Conservation (phyloP, 2,329 filamentous ascomycete species). For the Dactylonectria macrodidyma region DNA sequence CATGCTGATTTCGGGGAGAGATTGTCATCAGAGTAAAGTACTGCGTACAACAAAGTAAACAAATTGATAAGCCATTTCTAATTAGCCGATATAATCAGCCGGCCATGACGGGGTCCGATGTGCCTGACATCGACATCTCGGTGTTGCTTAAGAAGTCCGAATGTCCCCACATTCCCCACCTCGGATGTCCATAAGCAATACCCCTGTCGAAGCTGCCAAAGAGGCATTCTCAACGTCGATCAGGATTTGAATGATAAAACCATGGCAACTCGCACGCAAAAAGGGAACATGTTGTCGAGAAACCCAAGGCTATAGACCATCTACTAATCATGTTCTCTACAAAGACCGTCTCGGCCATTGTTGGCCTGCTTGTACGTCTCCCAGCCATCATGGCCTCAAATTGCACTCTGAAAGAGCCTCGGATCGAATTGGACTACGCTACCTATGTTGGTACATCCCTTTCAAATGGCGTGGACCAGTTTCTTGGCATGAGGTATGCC, state of each 20-base stretch:
- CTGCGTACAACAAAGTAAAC: not conserved
- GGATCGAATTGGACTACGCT: slow-evolving; percentile 11
- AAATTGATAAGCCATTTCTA: not conserved
- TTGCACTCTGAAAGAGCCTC: slow-evolving; percentile 7
- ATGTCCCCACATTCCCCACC: not conserved
- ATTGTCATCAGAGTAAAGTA: not conserved
- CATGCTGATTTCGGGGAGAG: not conserved
- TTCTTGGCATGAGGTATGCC: slow-evolving; percentile 19
- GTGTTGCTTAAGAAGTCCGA: slow-evolving; percentile 14
- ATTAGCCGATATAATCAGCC: not conserved
- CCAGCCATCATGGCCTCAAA: slow-evolving; percentile 9
- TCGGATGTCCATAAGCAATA: slow-evolving; percentile 7
- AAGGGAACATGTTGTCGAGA: not conserved
- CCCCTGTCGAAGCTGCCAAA: too few species aligned
- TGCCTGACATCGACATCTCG: slow-evolving; percentile 8
- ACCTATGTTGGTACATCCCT: slow-evolving; percentile 13
- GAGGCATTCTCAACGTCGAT: not conserved
- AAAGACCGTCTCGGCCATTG: slow-evolving; percentile 12
- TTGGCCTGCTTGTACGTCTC: slow-evolving; percentile 5
- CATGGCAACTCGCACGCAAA: not conserved
- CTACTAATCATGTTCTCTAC: slow-evolving; percentile 15
- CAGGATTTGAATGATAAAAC: not conserved
- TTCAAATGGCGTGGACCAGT: not conserved
- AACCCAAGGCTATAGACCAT: not conserved
- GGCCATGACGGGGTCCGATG: not conserved